Percentiles rank a stretch among this genome's conserved stretches.
phyloP scores from a whole-genome alignment of 2,329 filamentous ascomycete genomes.

The Pseudodiploospora longispora region DNA sequence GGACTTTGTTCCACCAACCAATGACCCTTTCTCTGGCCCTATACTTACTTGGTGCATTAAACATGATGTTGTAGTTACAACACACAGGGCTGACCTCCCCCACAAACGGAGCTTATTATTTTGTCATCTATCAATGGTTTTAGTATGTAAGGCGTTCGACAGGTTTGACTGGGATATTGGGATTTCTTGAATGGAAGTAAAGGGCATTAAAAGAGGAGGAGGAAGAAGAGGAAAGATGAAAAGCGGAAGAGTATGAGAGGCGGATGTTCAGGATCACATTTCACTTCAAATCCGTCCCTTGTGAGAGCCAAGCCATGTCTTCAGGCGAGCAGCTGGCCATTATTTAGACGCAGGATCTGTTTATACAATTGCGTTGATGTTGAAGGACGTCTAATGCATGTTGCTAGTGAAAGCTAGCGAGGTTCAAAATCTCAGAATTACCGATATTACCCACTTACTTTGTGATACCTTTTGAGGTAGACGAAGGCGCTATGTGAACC shows the following conservation, averaged over 20 bases:
- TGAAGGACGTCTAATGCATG: too few relatives aligned
- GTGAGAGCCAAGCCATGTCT: background rate
- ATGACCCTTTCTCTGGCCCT: too few relatives aligned
- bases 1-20: background rate
- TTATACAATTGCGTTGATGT: background rate
- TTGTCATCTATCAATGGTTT: too few relatives aligned
- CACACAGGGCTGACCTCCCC: constrained; percentile 5
- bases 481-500: too few relatives aligned
- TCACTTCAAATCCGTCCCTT: background rate
- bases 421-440: too few relatives aligned
- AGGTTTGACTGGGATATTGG: background rate
- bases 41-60: background rate
- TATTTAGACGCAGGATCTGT: background rate
- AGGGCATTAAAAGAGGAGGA: background rate
- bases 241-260: too few relatives aligned
- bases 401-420: too few relatives aligned
- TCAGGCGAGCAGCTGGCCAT: background rate
- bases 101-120: constrained; percentile 1
- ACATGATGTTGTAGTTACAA: background rate
- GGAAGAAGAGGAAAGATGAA: background rate
- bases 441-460: background rate
- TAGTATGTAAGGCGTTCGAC: too few relatives aligned
- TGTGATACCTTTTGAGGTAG: background rate
- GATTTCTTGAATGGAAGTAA: background rate
- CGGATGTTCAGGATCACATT: background rate